Evolutionary conservation across 805 yeast genomes (phyloP), one percentile per base, ranked within the genome.

Genomic region (Wickerhamiella kurtzmanii): DNA sequence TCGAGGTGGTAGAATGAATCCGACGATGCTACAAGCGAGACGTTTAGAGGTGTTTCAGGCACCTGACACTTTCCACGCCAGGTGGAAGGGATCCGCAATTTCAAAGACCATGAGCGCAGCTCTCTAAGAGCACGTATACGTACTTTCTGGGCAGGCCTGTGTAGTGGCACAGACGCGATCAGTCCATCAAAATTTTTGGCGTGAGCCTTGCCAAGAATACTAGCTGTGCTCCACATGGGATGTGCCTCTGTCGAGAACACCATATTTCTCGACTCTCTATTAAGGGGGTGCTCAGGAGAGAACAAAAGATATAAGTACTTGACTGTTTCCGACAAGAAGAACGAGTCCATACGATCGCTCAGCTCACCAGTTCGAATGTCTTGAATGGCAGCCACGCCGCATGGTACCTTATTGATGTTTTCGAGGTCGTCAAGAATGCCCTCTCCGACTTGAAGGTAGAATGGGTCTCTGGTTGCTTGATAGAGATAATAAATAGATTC

Each of bases 221-320:
- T 53, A 3, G 62, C 65, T 49, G 50, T 77, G 45, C 73, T 68
- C 94, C 95, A 85, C 51, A 87, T 61, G 2, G 95, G 95, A 62
- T 88, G 97, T 0, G 88, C 96, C 57, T 88, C 97, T 0, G 97
- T 88, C 11, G 89, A 75, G 62, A 87, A 82, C 42, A 81, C 63
- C 28, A 68, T 63, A 51, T 62, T 66, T 22, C 67, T 64, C 16
- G 59, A 56, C 2, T 63, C 62, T 1, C 45, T 55, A 65, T 77
- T 73, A 50, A 77, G 69, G 1, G 59, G 57, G 58, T 86, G 78
- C 4, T 69, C 72, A 15, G 71, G 79, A 58, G 86, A 94, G 65
- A 88, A 88, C 39, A 87, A 64, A 22, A 88, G 63, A 57, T 79
- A 88, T 13, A 88, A 65, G 58, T 88, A 88, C 64, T 88, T 88